phyloP scores from a whole-genome alignment of 129 eudicot species.

The Ambrosia artemisiifolia region DNA sequence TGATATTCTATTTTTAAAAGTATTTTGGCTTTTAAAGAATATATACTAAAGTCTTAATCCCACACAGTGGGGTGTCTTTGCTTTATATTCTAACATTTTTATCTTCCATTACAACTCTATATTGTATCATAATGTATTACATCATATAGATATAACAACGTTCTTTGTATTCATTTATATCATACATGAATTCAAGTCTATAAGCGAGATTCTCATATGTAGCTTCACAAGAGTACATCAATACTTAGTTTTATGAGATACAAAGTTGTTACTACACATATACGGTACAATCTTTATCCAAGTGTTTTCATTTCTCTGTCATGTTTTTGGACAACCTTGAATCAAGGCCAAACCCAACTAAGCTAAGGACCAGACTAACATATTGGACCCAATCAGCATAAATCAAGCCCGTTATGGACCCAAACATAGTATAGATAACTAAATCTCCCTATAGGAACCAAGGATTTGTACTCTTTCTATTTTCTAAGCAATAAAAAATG shows the following conservation, averaged over 20 bases:
- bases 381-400: not conserved
- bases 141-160: not conserved
- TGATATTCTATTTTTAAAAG: conserved; percentile 11
- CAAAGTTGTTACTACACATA: not conserved
- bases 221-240: not conserved
- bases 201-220: not conserved
- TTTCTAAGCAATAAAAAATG: not conserved
- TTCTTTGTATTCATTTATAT: not conserved
- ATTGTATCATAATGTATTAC: conserved; percentile 5
- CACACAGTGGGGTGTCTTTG: conserved; percentile 15
- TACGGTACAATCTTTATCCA: not conserved
- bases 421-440: not conserved
- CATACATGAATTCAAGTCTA: not conserved
- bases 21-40: conserved; percentile 26
- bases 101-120: not conserved
- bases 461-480: not conserved
- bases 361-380: conserved; percentile 1
- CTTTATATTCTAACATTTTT: conserved; percentile 21
- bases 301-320: not conserved
- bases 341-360: not conserved
- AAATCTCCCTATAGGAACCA: not conserved
- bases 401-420: not conserved
- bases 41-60: conserved; percentile 27
- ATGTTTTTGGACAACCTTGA: not conserved
- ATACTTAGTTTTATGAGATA: not conserved